A percentile compares a stretch with the other conserved stretches of the same genome.
These are phyloP conservation scores for Melanopsichium pennsylvanicum DNA, from an alignment of 1,284 basidiomycete genomes.

Conservation along the genomic window DNA sequence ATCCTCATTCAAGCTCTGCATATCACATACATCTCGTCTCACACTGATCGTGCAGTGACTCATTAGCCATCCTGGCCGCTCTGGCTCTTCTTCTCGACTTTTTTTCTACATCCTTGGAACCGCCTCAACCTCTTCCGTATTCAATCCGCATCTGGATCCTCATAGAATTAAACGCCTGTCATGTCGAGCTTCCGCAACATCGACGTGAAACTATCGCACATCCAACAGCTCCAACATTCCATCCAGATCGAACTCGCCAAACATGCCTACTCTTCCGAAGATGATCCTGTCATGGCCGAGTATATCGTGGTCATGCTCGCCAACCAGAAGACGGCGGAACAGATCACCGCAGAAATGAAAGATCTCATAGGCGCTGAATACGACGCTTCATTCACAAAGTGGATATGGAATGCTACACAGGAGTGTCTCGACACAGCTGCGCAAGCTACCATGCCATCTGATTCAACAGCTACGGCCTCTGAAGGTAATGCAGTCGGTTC, in stretches of 20 bases:
- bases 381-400: constrained; percentile 46
- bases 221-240: constrained; percentile 39
- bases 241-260: constrained; percentile 53
- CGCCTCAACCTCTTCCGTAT: too few species aligned
- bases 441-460: too few species aligned
- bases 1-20: background rate
- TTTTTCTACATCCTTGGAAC: too few species aligned
- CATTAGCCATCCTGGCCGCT: too few species aligned
- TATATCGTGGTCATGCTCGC: constrained; percentile 66
- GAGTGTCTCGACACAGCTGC: constrained; percentile 5
- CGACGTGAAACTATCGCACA: constrained; percentile 40
- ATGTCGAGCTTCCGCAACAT: constrained; percentile 36
- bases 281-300: constrained; percentile 62
- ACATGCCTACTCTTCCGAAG: constrained; percentile 44
- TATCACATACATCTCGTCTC: too few species aligned
- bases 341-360: constrained; percentile 58
- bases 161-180: background rate
- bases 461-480: background rate
- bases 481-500: too few species aligned
- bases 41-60: too few species aligned
- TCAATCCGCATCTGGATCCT: too few species aligned
- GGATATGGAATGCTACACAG: constrained; percentile 54
- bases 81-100: too few species aligned
- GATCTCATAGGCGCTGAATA: constrained; percentile 61
- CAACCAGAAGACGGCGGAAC: constrained; percentile 57